Evolutionary conservation across 306 rosid genomes (phyloP).

Genomic region (Prunus davidiana): DNA sequence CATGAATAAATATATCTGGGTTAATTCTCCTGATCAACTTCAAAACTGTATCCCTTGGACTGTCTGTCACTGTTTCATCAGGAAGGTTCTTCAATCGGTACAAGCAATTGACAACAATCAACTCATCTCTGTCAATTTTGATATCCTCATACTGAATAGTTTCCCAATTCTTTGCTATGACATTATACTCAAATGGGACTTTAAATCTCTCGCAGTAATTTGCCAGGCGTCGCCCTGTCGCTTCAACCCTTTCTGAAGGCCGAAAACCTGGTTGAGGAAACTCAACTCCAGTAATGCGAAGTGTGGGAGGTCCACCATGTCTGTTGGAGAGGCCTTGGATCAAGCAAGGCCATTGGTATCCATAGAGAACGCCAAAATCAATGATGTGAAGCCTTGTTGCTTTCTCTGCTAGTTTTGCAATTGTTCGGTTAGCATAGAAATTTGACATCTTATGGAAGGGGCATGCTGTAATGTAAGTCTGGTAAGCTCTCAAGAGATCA

Average conservation of each 20-base stretch:
- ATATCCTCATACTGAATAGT: slow-evolving; percentile 46
- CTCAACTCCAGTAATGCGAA: slow-evolving; percentile 67
- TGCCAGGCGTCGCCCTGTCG: slow-evolving; percentile 51
- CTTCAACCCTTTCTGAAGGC: slow-evolving; percentile 67
- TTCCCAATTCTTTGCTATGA: slow-evolving; percentile 71
- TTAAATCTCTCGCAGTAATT: slow-evolving; percentile 55
- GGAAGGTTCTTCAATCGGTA: slow-evolving; percentile 58
- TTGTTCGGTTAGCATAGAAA: slow-evolving; percentile 35
- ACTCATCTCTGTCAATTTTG: slow-evolving; percentile 45
- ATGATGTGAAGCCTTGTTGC: slow-evolving; percentile 53
- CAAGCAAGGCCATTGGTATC: slow-evolving; percentile 82
- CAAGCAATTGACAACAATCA: slow-evolving; percentile 56
- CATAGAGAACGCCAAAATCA: slow-evolving; percentile 75
- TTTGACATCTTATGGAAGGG: slow-evolving; percentile 62
- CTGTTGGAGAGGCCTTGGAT: slow-evolving; percentile 47
- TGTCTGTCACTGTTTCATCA: slow-evolving; percentile 49
- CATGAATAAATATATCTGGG: slow-evolving; percentile 72
- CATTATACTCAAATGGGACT: slow-evolving; percentile 51
- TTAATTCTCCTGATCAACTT: slow-evolving; percentile 58
- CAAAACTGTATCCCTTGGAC: slow-evolving; percentile 66
- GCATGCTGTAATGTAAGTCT: slow-evolving; percentile 40
- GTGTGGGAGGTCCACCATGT: slow-evolving; percentile 49
- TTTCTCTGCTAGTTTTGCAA: slow-evolving; percentile 30
- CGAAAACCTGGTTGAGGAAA: slow-evolving; percentile 70
- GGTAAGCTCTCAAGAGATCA: slow-evolving; percentile 59